Percentiles rank a stretch among this genome's conserved stretches.
Evolutionary conservation across 305 asterid genomes (phyloP).

Genomic region (Stenogyne calaminthoides): DNA sequence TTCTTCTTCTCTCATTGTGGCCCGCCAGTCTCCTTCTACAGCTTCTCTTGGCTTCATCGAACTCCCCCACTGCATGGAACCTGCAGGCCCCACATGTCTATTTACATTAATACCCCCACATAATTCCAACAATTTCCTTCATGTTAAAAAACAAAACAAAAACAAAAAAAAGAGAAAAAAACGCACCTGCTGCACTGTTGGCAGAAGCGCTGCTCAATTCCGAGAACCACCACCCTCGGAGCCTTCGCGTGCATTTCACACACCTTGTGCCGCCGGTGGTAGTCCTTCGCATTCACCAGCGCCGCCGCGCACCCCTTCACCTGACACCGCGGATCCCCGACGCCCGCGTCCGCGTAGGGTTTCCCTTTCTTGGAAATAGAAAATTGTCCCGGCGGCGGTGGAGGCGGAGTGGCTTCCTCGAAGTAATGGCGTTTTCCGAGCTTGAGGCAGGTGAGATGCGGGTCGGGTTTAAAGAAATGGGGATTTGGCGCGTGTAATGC

Average conservation of each 20-base stretch:
- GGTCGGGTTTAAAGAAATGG: conserved; percentile 34
- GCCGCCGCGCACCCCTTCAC: conserved; percentile 63
- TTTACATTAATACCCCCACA: not conserved
- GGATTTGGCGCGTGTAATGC: conserved; percentile 18
- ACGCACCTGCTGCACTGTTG: conserved; percentile 78
- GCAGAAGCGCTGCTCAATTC: conserved; percentile 65
- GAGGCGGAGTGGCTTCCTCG: conserved; percentile 30
- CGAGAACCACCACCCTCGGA: conserved; percentile 52
- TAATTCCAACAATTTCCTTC: not conserved
- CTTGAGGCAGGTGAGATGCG: conserved; percentile 51
- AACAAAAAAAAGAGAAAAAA: too few species aligned
- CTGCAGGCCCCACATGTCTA: conserved; percentile 27
- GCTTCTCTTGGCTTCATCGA: conserved; percentile 70
- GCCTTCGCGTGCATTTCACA: conserved; percentile 70
- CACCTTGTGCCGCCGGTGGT: conserved; percentile 68
- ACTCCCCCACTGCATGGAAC: conserved; percentile 62
- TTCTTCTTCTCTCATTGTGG: conserved; percentile 69
- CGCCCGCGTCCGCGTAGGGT: not conserved
- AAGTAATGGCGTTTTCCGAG: conserved; percentile 61
- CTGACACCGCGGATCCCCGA: conserved; percentile 54
- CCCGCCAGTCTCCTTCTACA: conserved; percentile 79
- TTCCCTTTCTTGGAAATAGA: conserved; percentile 39
- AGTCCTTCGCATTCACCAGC: conserved; percentile 52
- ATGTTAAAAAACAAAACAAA: too few species aligned
- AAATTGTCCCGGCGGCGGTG: conserved; percentile 17